A percentile compares a stretch with the other conserved stretches of the same genome.
Evolutionary conservation across 2,329 filamentous ascomycete species (phyloP).

Genomic region (Fusarium sulawesiense): DNA sequence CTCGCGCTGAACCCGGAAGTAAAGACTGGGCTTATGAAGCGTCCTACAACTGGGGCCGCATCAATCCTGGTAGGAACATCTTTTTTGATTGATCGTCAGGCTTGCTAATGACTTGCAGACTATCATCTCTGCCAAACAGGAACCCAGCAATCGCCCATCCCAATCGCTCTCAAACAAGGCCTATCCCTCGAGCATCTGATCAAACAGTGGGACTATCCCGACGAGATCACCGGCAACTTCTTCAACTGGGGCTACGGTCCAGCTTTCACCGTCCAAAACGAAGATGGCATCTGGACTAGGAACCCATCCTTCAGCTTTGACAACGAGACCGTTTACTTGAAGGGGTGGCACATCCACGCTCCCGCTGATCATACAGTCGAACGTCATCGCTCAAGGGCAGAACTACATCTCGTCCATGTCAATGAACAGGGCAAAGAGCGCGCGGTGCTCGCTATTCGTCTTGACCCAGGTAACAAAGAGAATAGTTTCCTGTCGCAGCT

Average conservation of each 20-base stretch:
- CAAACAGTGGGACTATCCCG: slow-evolving; percentile 19
- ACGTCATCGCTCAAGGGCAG: slow-evolving; percentile 35
- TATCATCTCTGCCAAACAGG: slow-evolving; percentile 38
- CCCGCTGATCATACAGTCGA: slow-evolving; percentile 38
- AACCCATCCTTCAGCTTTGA: slow-evolving; percentile 37
- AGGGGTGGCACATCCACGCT: slow-evolving; percentile 38
- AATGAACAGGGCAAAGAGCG: slow-evolving; percentile 23
- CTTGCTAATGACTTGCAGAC: neutral
- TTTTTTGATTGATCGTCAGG: too few relatives aligned
- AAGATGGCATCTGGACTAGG: slow-evolving; percentile 9
- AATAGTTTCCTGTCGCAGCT: slow-evolving; percentile 25
- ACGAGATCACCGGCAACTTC: slow-evolving; percentile 20
- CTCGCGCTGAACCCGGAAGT: slow-evolving; percentile 2
- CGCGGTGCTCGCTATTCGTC: slow-evolving; percentile 28
- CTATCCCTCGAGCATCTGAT: slow-evolving; percentile 30
- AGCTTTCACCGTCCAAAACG: slow-evolving; percentile 32
- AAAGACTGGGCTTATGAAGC: slow-evolving; percentile 37
- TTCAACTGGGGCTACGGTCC: slow-evolving; percentile 39
- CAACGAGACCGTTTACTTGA: slow-evolving; percentile 37
- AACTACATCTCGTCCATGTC: slow-evolving; percentile 39
- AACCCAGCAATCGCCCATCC: slow-evolving; percentile 34
- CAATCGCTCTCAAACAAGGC: slow-evolving; percentile 32
- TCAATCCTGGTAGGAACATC: slow-evolving; percentile 14
- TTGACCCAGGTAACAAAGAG: slow-evolving; percentile 27
- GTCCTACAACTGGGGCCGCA: slow-evolving; percentile 35